Conservation (phyloP, 2,329 filamentous ascomycete species). For the Aspergillus sergii region DNA sequence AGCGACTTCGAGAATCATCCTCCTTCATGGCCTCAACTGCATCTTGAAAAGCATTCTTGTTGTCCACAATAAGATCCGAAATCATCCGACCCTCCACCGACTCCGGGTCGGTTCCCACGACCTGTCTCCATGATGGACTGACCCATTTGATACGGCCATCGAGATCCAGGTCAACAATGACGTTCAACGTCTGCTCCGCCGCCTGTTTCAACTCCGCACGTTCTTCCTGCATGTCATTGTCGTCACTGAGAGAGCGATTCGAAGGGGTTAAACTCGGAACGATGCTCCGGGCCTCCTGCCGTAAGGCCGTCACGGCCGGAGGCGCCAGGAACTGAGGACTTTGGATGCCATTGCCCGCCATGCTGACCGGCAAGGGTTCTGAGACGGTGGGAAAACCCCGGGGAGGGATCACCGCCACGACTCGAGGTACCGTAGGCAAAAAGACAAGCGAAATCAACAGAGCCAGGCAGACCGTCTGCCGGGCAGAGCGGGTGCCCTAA, state of each 20-base stretch:
- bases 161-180: conserved; percentile 90
- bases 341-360: conserved; percentile 45
- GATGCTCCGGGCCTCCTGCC: conserved; percentile 45
- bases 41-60: conserved; percentile 78
- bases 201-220: conserved; percentile 92
- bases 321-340: conserved; percentile 46
- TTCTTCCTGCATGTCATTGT: conserved; percentile 88
- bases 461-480: conserved; percentile 45
- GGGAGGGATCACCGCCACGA: conserved; percentile 4
- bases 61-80: conserved; percentile 76
- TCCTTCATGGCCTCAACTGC: conserved; percentile 86
- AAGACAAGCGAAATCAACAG: conserved; percentile 16
- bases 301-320: conserved; percentile 47
- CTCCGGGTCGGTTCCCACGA: conserved; percentile 78
- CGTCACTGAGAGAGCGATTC: conserved; percentile 72
- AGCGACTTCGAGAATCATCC: conserved; percentile 90
- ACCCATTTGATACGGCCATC: conserved; percentile 93
- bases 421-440: conserved; percentile 1
- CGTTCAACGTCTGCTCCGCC: conserved; percentile 93
- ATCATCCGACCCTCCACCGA: conserved; percentile 76
- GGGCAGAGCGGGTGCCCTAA: conserved; percentile 48
- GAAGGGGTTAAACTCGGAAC: conserved; percentile 44
- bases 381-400: conserved; percentile 12
- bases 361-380: conserved; percentile 31
- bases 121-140: conserved; percentile 91